phyloP scores from a whole-genome alignment of 164 flowering plant species.

The Umbellularia californica region DNA sequence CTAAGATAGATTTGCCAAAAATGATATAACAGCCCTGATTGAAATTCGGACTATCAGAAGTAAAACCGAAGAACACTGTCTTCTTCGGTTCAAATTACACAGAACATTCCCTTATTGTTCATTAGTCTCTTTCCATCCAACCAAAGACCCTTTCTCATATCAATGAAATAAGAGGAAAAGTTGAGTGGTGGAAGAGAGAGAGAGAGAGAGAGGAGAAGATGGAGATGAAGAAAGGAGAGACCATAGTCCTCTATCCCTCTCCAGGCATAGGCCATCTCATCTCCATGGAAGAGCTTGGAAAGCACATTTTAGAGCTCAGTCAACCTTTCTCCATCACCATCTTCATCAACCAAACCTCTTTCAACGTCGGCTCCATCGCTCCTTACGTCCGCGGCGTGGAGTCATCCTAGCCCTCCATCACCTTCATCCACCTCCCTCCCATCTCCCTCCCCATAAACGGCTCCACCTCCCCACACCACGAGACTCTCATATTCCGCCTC shows the following conservation, averaged over 20 bases:
- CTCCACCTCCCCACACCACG: constrained; percentile 13
- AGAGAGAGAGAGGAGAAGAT: neutral
- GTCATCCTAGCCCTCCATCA: constrained; percentile 15
- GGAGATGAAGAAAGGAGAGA: neutral
- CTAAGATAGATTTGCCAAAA: too few relatives aligned
- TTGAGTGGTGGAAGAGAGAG: too few relatives aligned
- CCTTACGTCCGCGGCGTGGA: constrained; percentile 26
- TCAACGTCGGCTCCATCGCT: constrained; percentile 12
- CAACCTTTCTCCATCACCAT: constrained; percentile 15
- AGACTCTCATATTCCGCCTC: constrained; percentile 13
- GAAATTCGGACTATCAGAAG: too few relatives aligned
- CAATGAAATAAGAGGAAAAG: too few relatives aligned
- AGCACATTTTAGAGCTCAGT: constrained; percentile 15
- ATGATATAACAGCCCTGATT: too few relatives aligned
- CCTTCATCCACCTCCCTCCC: constrained; percentile 26
- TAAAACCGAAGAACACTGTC: too few relatives aligned
- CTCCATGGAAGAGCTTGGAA: constrained; percentile 36
- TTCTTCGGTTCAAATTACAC: too few relatives aligned
- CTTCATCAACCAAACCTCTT: constrained; percentile 21
- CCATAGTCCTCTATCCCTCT: constrained; percentile 16
- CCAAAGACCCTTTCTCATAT: too few relatives aligned
- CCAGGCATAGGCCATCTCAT: constrained; percentile 36
- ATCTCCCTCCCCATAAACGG: neutral
- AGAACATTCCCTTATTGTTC: too few relatives aligned
- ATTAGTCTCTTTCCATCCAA: too few relatives aligned